Evolutionary conservation across 306 rosid species (phyloP).

Genomic region (Neltuma alba): DNA sequence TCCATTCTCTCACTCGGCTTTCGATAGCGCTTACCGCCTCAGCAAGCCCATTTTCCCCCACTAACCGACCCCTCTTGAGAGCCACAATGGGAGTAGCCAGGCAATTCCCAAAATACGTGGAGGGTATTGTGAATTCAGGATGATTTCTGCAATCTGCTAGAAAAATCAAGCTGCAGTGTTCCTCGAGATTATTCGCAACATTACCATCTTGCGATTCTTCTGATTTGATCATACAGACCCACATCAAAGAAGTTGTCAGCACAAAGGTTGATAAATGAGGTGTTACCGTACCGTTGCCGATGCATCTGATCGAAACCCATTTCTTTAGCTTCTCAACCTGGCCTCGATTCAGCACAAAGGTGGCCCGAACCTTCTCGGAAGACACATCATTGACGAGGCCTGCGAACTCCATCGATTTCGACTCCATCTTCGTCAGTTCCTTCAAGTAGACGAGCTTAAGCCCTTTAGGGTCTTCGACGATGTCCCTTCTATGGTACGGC

Average conservation of each 20-base stretch:
- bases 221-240: slow-evolving; percentile 33
- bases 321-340: slow-evolving; percentile 3
- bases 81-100: neutral
- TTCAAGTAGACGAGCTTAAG: neutral
- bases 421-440: neutral
- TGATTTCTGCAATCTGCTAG: slow-evolving; percentile 52
- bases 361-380: neutral
- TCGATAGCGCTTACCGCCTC: slow-evolving; percentile 31
- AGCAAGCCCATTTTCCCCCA: slow-evolving; percentile 30
- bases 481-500: slow-evolving; percentile 1
- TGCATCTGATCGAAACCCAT: neutral
- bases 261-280: slow-evolving; percentile 8
- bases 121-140: slow-evolving; percentile 34
- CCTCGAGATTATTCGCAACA: neutral
- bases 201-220: slow-evolving; percentile 4
- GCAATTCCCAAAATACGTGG: slow-evolving; percentile 39
- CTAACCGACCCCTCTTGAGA: slow-evolving; percentile 6
- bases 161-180: slow-evolving; percentile 25
- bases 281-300: neutral
- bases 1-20: neutral
- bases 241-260: slow-evolving; percentile 17
- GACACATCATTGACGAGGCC: neutral
- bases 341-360: too few species aligned
- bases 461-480: neutral
- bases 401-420: neutral